A percentile compares a stretch with the other conserved stretches of the same genome.
phyloP scores from a whole-genome alignment of 306 rosid genomes.

The Alnus rubra region DNA sequence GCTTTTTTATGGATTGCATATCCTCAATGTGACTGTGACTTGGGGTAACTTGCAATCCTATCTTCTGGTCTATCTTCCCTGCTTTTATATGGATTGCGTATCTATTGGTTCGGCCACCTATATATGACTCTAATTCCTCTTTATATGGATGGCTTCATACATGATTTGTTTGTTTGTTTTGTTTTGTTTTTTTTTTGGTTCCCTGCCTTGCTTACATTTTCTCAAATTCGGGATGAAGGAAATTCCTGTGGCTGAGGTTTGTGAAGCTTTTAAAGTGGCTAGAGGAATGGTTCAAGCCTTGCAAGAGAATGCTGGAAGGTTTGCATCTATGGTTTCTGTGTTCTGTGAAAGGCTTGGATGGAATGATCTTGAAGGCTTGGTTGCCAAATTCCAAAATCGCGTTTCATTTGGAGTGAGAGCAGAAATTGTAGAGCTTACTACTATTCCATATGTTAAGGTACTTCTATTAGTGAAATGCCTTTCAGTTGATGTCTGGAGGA shows the following conservation, averaged over 20 bases:
- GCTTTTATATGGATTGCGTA: background rate
- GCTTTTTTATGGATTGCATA: background rate
- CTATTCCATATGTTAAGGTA: conserved; percentile 85
- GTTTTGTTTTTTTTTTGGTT: conserved; percentile 10
- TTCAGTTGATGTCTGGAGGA: conserved; percentile 9
- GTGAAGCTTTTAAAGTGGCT: conserved; percentile 89
- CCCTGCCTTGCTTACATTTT: conserved; percentile 15
- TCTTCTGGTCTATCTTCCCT: background rate
- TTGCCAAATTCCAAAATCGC: conserved; percentile 90
- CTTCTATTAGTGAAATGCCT: conserved; percentile 23
- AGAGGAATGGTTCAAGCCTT: conserved; percentile 97
- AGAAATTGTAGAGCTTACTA: conserved; percentile 94
- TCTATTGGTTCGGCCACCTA: background rate
- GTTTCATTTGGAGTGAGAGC: conserved; percentile 95
- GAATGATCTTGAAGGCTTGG: conserved; percentile 91
- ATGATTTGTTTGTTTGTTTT: background rate
- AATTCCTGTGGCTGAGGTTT: conserved; percentile 80
- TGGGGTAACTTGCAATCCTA: conserved; percentile 1
- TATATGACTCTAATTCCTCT: background rate
- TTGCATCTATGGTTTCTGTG: conserved; percentile 93
- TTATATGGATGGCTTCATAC: conserved; percentile 6
- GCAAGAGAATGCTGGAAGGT: conserved; percentile 98
- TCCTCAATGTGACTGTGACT: background rate
- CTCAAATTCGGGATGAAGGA: conserved; percentile 56
- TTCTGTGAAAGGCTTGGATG: conserved; percentile 98